Base-by-base conservation (phyloP, 495 filamentous ascomycete species). In the Rostrohypoxylon terebratum region DNA sequence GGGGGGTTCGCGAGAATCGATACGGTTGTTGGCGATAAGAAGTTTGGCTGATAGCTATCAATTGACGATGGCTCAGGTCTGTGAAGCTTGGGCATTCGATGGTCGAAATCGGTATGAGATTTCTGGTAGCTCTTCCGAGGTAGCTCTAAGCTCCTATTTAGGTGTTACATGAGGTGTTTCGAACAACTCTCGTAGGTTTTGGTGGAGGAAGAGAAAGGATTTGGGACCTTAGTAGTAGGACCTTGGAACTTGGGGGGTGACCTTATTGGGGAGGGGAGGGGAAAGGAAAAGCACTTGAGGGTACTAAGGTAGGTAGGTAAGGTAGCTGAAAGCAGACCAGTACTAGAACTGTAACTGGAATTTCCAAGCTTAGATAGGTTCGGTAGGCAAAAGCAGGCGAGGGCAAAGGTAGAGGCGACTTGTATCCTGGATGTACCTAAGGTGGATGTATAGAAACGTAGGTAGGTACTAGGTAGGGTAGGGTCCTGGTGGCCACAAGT, bases 101-200 rank as follows among this genome's bases (percentile, higher is more conserved):
- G 21, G 38, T 69, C 45, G 54, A 69, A 67, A 44, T 64, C 36
- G 70, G 38, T 57, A 38, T 59, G 28, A 0, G 28, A 68, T 50
- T 63, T 47, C 51, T 51, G 44, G 38, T 62, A 71, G 63, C 51
- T 68, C 66, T 74, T 53, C 71, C 73, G 71, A 76, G 62, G 71
- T 68, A 73, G 77, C 71, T 78, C 50, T 58, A 63, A 79, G 72
- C 68, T 74, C 64, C 70, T 72, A 63, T 60, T 47, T 16, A 65
- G 68, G 82, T 83, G 83, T 84, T 79, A 83, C 83, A 82, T 78
- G 77, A 78, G 78, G 77, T 80, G 81, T 83, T 83, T 83, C 81
- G 80, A 83, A 79, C 78, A 72, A 75, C 61, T 55, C 57, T 75
- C 55, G 66, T 66, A 57, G 51, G 55, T 66, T 68, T 71, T 67